Percentiles rank a stretch among this genome's conserved stretches.
Conservation (phyloP, 306 rosid genomes). For the barrel medic (Medicago truncatula) region MtrunA17r5.0-ANR NC_053046.1:8929501-8930000, state of each 20-base stretch:
- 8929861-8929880: slow-evolving; percentile 5
- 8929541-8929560: slow-evolving; percentile 9
- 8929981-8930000: background rate
- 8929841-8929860: background rate
- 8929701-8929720: slow-evolving; percentile 41
- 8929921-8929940: slow-evolving; percentile 32
- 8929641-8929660: slow-evolving; percentile 15
- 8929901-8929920: slow-evolving; percentile 33
- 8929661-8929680: background rate
- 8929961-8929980: slow-evolving; percentile 4
- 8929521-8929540: slow-evolving; percentile 30
- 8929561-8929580: slow-evolving; percentile 19
- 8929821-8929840: background rate
- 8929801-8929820: background rate
- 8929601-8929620: slow-evolving; percentile 18
- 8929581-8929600: slow-evolving; percentile 38
- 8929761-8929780: slow-evolving; percentile 27
- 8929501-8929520: slow-evolving; percentile 23
- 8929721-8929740: slow-evolving; percentile 37
- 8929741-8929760: slow-evolving; percentile 28
- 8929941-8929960: slow-evolving; percentile 32
- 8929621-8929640: slow-evolving; percentile 7
- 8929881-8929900: slow-evolving; percentile 18
- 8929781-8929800: slow-evolving; percentile 25
- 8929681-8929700: slow-evolving; percentile 15